Percentiles rank a stretch among this genome's conserved stretches.
phyloP scores from a whole-genome alignment of 495 filamentous ascomycete genomes.

The Filosporella fistucella region DNA sequence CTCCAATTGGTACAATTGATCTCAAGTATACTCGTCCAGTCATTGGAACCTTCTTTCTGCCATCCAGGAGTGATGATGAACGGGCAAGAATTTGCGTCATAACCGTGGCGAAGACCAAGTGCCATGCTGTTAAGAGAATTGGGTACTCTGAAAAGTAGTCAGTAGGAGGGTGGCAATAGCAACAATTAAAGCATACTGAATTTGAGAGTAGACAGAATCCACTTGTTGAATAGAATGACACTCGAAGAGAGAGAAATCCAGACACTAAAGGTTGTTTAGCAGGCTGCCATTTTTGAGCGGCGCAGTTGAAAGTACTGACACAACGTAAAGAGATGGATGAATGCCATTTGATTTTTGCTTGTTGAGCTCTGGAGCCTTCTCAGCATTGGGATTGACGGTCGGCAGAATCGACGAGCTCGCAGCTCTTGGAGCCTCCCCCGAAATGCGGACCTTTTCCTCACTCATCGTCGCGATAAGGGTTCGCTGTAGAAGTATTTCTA shows the following conservation, averaged over 20 bases:
- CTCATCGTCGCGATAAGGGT: conserved; percentile 45
- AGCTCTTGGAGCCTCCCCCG: conserved; percentile 62
- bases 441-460: conserved; percentile 75
- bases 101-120: conserved; percentile 81
- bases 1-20: conserved; percentile 86
- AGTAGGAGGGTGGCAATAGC: conserved; percentile 19
- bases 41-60: conserved; percentile 89
- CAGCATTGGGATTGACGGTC: conserved; percentile 66
- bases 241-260: conserved; percentile 92
- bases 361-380: conserved; percentile 67
- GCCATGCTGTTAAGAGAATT: conserved; percentile 89
- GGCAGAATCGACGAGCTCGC: conserved; percentile 64
- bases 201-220: conserved; percentile 75
- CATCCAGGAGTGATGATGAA: conserved; percentile 79
- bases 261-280: conserved; percentile 42
- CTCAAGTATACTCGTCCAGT: conserved; percentile 85
- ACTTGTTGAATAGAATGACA: conserved; percentile 99
- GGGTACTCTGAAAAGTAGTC: conserved; percentile 43
- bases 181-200: conserved; percentile 45
- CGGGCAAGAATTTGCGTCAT: conserved; percentile 89
- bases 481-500: conserved; percentile 1
- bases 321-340: conserved; percentile 86
- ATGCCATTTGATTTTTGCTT: conserved; percentile 58
- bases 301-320: conserved; percentile 49
- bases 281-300: not conserved